Evolutionary conservation across 177 flowering plant species (phyloP).

Genomic region (Vitis hybrid): DNA sequence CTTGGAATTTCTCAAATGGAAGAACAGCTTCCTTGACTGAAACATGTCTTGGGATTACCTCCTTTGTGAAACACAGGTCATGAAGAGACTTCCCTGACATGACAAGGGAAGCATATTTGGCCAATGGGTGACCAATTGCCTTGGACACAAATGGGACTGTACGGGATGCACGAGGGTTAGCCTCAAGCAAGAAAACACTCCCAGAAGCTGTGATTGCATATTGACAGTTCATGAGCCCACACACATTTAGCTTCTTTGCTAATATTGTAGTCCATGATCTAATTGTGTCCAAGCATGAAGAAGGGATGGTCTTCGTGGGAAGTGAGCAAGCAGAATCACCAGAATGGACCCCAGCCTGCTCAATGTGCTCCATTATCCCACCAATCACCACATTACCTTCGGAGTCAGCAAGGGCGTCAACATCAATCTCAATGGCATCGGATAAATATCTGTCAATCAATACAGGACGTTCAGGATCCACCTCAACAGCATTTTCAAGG

Average conservation of each 20-base stretch:
- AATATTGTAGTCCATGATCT: conserved; percentile 83
- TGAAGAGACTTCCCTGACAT: conserved; percentile 91
- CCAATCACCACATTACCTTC: conserved; percentile 93
- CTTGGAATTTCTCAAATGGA: conserved; percentile 91
- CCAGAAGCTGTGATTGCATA: conserved; percentile 84
- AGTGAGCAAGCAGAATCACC: conserved; percentile 91
- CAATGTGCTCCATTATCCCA: conserved; percentile 98
- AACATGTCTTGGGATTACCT: conserved; percentile 79
- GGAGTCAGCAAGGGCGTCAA: conserved; percentile 82
- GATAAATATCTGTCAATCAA: conserved; percentile 79
- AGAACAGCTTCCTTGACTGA: conserved; percentile 98
- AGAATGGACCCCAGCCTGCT: conserved; percentile 96
- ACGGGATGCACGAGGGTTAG: conserved; percentile 94
- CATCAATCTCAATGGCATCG: conserved; percentile 96
- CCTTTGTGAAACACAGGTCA: conserved; percentile 66
- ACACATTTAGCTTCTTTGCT: conserved; percentile 78
- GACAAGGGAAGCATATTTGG: conserved; percentile 88
- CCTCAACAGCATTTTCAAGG: conserved; percentile 85
- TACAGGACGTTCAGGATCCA: conserved; percentile 91
- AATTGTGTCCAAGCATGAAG: conserved; percentile 67
- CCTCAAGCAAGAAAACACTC: conserved; percentile 87
- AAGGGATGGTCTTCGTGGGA: conserved; percentile 76
- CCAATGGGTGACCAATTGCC: conserved; percentile 96
- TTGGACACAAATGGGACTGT: conserved; percentile 98
- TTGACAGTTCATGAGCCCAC: conserved; percentile 98